A percentile compares a stretch with the other conserved stretches of the same genome.
phyloP scores from a whole-genome alignment of 2,329 filamentous ascomycete genomes.

The Ophiostoma triangulosporum region DNA sequence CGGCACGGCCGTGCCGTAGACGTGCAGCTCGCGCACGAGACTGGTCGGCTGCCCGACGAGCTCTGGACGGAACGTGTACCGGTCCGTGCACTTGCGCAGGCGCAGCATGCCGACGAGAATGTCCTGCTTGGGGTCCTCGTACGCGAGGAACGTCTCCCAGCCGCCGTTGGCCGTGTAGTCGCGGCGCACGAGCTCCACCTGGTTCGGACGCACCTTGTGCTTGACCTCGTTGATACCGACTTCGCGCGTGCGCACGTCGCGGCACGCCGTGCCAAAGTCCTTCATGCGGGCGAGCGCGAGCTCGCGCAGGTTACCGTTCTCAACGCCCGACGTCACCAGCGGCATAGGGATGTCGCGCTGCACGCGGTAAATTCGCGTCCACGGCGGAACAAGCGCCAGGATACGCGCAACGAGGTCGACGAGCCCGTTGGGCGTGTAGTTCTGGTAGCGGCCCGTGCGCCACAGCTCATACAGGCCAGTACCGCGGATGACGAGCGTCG shows the following conservation, averaged over 20 bases:
- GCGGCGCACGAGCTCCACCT: slow-evolving; percentile 85
- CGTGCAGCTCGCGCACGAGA: slow-evolving; percentile 85
- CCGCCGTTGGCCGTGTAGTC: slow-evolving; percentile 93
- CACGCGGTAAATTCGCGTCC: slow-evolving; percentile 97
- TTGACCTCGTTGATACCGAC: slow-evolving; percentile 99
- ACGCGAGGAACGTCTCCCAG: slow-evolving; percentile 97
- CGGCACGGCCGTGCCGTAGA: slow-evolving; percentile 94
- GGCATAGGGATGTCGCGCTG: slow-evolving; percentile 99
- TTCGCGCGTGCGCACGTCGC: slow-evolving; percentile 89
- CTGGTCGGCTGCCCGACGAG: slow-evolving; percentile 77
- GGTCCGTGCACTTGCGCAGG: slow-evolving; percentile 77
- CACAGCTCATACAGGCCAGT: slow-evolving; percentile 95
- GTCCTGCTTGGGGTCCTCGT: slow-evolving; percentile 97
- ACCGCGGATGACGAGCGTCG: slow-evolving; percentile 89
- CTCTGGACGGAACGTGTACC: slow-evolving; percentile 85
- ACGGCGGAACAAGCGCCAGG: slow-evolving; percentile 82
- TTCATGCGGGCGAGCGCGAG: slow-evolving; percentile 95
- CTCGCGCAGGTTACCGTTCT: slow-evolving; percentile 93
- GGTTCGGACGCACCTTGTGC: slow-evolving; percentile 91
- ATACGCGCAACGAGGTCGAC: slow-evolving; percentile 96
- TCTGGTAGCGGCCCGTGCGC: slow-evolving; percentile 93
- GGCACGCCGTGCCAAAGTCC: slow-evolving; percentile 93
- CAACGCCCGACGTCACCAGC: slow-evolving; percentile 92
- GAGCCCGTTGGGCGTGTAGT: slow-evolving; percentile 94
- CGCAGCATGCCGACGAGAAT: slow-evolving; percentile 86